Conservation (phyloP, 2,329 filamentous ascomycete genomes). For the Fusarium verticillioides region DNA sequence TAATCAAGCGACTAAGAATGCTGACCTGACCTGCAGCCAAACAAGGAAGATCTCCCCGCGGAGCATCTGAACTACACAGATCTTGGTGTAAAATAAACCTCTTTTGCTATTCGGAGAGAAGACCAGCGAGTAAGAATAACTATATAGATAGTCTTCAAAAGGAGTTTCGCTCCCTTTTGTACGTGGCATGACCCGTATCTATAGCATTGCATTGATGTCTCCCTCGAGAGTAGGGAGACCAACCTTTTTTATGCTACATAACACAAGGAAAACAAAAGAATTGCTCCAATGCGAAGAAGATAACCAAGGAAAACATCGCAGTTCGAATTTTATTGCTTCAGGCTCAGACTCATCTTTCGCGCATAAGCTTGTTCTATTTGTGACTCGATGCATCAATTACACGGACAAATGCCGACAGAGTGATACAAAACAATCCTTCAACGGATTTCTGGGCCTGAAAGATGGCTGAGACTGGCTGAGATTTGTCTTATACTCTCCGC, state of each 20-base stretch:
- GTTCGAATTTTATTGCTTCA: background rate
- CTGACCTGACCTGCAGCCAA: background rate
- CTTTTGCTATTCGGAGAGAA: background rate
- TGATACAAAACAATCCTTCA: background rate
- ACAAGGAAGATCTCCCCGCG: background rate
- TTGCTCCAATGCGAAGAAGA: rapidly evolving
- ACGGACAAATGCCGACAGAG: background rate
- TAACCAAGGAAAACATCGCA: background rate
- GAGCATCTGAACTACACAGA: background rate
- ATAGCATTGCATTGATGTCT: background rate
- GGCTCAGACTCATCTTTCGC: background rate
- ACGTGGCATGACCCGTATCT: background rate
- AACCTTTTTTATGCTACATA: background rate
- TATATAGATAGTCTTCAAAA: background rate
- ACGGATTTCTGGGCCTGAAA: background rate
- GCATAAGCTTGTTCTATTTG: background rate
- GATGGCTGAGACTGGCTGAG: background rate
- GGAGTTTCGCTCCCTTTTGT: background rate
- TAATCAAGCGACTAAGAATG: background rate
- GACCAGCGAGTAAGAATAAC: background rate
- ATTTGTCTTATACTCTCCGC: background rate
- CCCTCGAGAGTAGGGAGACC: background rate
- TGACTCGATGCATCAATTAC: background rate
- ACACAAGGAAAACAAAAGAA: background rate
- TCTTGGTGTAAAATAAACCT: background rate